Conservation (phyloP, 2,329 filamentous ascomycete species). For the Ceratocystis eucalypticola region DNA sequence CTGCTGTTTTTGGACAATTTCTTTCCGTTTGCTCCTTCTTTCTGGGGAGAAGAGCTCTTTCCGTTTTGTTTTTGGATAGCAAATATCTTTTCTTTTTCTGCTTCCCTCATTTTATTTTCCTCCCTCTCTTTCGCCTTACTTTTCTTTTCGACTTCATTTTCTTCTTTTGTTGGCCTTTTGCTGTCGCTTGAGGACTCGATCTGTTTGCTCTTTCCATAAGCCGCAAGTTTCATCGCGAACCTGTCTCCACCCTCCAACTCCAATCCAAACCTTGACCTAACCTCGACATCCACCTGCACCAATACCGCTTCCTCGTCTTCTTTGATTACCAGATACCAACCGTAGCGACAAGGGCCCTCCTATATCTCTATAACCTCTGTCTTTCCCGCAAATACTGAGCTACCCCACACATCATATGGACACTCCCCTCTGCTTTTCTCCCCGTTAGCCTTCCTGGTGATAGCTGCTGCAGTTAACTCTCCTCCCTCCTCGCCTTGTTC, state of each 20-base stretch:
- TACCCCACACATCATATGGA: background rate
- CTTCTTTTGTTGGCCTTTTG: background rate
- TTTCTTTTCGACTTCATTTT: background rate
- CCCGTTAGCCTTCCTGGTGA: constrained; percentile 18
- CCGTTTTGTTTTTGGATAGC: background rate
- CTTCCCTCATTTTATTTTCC: background rate
- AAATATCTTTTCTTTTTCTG: background rate
- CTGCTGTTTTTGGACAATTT: background rate
- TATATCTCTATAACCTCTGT: background rate
- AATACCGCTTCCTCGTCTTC: background rate
- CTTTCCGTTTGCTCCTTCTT: background rate
- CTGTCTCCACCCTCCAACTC: background rate
- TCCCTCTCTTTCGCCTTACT: background rate
- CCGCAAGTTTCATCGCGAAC: background rate
- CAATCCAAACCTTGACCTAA: background rate
- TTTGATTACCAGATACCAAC: background rate
- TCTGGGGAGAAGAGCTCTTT: background rate
- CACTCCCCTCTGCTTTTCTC: constrained; percentile 15
- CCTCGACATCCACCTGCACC: background rate
- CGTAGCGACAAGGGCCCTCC: background rate
- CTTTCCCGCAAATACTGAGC: no score
- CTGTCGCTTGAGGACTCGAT: background rate
- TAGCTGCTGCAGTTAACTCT: constrained; percentile 1
- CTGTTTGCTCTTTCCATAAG: background rate
- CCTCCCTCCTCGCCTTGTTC: background rate